Conservation (phyloP, 192 early-diverging fungal species). For the Backusella morwellensis region DNA sequence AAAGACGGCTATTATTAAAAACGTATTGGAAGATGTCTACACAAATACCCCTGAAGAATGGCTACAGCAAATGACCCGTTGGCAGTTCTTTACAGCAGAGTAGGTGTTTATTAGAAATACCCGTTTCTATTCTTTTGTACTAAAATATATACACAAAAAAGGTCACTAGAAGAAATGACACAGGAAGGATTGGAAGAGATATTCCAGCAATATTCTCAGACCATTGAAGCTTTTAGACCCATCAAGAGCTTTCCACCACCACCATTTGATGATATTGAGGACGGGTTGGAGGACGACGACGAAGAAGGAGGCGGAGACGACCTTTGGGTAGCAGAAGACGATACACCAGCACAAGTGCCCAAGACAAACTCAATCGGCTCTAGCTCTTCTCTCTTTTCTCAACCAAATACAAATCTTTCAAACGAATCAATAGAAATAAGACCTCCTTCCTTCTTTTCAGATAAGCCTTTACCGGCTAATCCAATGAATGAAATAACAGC, state of each 20-base stretch:
- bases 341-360: neutral
- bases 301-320: slow-evolving; percentile 10
- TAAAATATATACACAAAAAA: neutral
- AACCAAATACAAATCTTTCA: slow-evolving; percentile 15
- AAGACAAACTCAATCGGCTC: neutral
- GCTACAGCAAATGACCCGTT: slow-evolving; percentile 39
- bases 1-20: slow-evolving; percentile 41
- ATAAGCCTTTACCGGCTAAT: slow-evolving; percentile 11
- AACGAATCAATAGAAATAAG: slow-evolving; percentile 12
- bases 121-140: neutral
- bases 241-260: neutral
- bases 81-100: slow-evolving; percentile 42
- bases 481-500: neutral
- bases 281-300: slow-evolving; percentile 9
- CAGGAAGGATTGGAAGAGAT: slow-evolving; percentile 32
- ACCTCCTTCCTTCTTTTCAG: slow-evolving; percentile 2
- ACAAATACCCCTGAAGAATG: slow-evolving; percentile 36
- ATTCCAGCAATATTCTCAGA: slow-evolving; percentile 28
- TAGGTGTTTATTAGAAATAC: slow-evolving; percentile 13
- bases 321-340: neutral
- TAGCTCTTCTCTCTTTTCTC: slow-evolving; percentile 9
- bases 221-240: slow-evolving; percentile 28
- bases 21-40: slow-evolving; percentile 36
- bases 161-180: slow-evolving; percentile 36
- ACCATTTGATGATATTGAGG: slow-evolving; percentile 1